Base-by-base conservation (phyloP, 345 rosid genomes). In the Diplotaxis tenuifolia region DNA sequence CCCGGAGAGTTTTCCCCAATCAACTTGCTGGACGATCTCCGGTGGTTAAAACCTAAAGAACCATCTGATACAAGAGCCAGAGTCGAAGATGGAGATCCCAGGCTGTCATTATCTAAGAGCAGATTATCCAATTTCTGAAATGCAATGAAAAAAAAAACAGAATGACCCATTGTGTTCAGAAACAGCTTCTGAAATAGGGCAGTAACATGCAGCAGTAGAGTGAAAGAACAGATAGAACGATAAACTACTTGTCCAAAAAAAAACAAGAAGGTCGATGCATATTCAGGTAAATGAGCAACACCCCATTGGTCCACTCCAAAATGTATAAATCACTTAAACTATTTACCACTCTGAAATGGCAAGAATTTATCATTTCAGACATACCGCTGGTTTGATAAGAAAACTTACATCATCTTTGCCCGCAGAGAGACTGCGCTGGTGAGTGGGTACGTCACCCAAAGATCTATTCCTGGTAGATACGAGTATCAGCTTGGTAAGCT, bases 401-500 rank as follows among this genome's bases (percentile, higher is more conserved):
- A 27, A 83, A 82, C 92, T 86, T 80, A 86, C 99, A 75, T 89
- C 91, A 83, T 88, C 90, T 62, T 86, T 88, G 34, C 83, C 90
- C 61, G 79, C 79, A 58, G 96, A 90, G 74, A 70, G 89, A 73
- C 88, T 88, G 72, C 83, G 83, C 21, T 88, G 94, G 75, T 82
- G 98, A 82, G 78, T 72, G 40, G 96, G 85, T 71, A 82, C 79
- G 60, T 92, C 95, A 72, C 79, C 75, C 80, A 83, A 54, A 76
- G 78, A 74, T 67, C 87, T 93, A 81, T 90, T 89, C 82, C 89
- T 96, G 54, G 99, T 86, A 70, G 99, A 96, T 74, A 96, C 97
- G 73, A 96, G 99, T 79, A 96, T 96, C 29, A 96, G 98, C 84
- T 96, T 96, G 47, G 99, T 96, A 61, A 96, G 82, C 85, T 91